Percentiles rank a stretch among this genome's conserved stretches.
phyloP scores from a whole-genome alignment of 257 asterid species.

The Capsicum pubescens region DNA sequence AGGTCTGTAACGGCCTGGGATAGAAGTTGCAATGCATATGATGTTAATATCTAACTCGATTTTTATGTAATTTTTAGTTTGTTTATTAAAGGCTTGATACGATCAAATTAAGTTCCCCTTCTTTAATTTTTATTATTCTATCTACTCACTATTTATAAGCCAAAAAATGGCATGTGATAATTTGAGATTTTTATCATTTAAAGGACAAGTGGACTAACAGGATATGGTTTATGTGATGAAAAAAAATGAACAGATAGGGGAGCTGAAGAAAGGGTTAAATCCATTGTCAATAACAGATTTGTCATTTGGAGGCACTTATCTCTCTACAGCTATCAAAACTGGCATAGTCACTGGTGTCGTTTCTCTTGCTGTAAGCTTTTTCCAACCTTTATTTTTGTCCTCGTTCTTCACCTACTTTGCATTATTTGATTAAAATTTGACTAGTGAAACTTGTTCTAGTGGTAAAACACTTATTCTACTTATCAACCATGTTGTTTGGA shows the following conservation, averaged over 20 bases:
- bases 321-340: constrained; percentile 68
- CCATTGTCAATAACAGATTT: constrained; percentile 84
- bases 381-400: not conserved
- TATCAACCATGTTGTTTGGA: no score
- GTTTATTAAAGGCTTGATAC: no score
- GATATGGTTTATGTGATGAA: not conserved
- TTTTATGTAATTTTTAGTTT: no score
- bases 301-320: constrained; percentile 68
- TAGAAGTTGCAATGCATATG: no score
- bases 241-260: constrained; percentile 68
- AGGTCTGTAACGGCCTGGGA: no score
- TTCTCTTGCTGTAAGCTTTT: constrained; percentile 77
- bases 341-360: constrained; percentile 91
- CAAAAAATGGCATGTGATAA: no score
- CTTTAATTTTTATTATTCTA: no score
- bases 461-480: not conserved
- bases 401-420: not conserved
- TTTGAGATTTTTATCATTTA: not conserved
- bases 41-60: no score
- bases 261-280: constrained; percentile 88
- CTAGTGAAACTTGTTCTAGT: not conserved
- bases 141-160: no score
- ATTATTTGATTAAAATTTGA: not conserved
- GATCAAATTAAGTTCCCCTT: no score
- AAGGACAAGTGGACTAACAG: not conserved